A percentile compares a stretch with the other conserved stretches of the same genome.
phyloP scores from a whole-genome alignment of 2,329 filamentous ascomycete genomes.

The Setomelanomma holmii region DNA sequence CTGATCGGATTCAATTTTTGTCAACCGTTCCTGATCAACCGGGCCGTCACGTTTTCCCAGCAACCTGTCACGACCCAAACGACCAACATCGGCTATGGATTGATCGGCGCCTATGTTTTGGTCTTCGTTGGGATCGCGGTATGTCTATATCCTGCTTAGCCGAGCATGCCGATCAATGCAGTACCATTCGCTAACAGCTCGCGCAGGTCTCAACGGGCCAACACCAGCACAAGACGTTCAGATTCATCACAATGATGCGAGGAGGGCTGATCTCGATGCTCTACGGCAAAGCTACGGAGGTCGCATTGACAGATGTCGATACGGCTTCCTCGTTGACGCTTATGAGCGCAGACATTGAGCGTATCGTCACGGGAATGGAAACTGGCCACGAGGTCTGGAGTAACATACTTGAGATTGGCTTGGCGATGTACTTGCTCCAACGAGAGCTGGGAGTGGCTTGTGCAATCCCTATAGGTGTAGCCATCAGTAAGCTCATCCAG shows the following conservation, averaged over 20 bases:
- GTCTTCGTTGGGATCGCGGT: conserved; percentile 46
- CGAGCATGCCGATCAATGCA: background rate
- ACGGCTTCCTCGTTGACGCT: conserved; percentile 41
- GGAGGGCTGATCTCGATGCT: conserved; percentile 46
- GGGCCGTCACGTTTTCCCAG: conserved; percentile 38
- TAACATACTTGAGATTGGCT: conserved; percentile 50
- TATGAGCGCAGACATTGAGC: conserved; percentile 48
- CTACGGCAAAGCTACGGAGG: conserved; percentile 41
- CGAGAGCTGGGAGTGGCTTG: conserved; percentile 58
- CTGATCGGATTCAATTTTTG: conserved; percentile 48
- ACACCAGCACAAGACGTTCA: conserved; percentile 44
- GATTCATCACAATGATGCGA: conserved; percentile 46
- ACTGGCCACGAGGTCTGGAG: conserved; percentile 46
- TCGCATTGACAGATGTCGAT: conserved; percentile 39
- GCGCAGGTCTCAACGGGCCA: conserved; percentile 41
- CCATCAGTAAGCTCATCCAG: conserved; percentile 35
- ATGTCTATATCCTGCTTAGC: conserved; percentile 13
- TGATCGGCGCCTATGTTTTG: conserved; percentile 44
- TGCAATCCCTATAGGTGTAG: conserved; percentile 56
- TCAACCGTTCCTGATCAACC: conserved; percentile 46
- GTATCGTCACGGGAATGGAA: conserved; percentile 44
- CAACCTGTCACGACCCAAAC: conserved; percentile 20
- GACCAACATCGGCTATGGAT: conserved; percentile 40
- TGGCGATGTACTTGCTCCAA: conserved; percentile 59
- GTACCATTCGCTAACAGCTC: conserved; percentile 15